phyloP scores from a whole-genome alignment of 257 asterid genomes.

The Asclepias syriaca region DNA sequence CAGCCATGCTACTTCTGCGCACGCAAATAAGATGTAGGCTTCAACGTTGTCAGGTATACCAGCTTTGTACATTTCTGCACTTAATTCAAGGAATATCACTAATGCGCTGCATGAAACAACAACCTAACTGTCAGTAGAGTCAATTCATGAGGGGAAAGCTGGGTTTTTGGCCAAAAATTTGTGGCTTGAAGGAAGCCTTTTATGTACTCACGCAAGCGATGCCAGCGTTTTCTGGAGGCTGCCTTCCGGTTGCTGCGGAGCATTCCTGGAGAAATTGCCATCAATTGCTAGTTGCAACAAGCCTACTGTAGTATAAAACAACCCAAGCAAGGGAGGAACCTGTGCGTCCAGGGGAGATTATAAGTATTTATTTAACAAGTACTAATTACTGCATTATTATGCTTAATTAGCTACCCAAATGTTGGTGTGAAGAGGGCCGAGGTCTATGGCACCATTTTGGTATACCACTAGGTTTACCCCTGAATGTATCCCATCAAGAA shows the following conservation, averaged over 20 bases:
- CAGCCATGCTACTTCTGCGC: constrained; percentile 57
- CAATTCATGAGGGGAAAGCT: neutral
- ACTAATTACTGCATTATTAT: neutral
- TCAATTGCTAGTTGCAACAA: constrained; percentile 51
- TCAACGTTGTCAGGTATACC: constrained; percentile 61
- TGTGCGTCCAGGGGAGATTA: neutral
- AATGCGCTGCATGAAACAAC: constrained; percentile 34
- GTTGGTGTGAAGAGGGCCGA: constrained; percentile 72
- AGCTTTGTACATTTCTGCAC: constrained; percentile 71
- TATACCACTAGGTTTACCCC: constrained; percentile 58
- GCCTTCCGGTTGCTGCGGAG: constrained; percentile 16
- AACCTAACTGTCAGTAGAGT: neutral
- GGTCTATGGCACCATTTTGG: constrained; percentile 59
- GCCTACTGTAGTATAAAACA: constrained; percentile 64
- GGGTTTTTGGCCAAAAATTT: neutral
- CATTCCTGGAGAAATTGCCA: constrained; percentile 22
- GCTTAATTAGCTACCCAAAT: constrained; percentile 40
- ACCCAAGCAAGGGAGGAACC: constrained; percentile 76
- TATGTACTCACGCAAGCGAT: constrained; percentile 43
- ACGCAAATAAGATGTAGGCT: constrained; percentile 55
- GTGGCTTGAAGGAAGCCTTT: neutral
- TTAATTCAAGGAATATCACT: constrained; percentile 53
- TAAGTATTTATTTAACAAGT: too few relatives aligned
- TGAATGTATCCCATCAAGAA: constrained; percentile 71
- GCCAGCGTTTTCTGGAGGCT: constrained; percentile 30